These are phyloP conservation scores for Chiua virens DNA, from an alignment of 768 basidiomycete species.

Conservation along the genomic window DNA sequence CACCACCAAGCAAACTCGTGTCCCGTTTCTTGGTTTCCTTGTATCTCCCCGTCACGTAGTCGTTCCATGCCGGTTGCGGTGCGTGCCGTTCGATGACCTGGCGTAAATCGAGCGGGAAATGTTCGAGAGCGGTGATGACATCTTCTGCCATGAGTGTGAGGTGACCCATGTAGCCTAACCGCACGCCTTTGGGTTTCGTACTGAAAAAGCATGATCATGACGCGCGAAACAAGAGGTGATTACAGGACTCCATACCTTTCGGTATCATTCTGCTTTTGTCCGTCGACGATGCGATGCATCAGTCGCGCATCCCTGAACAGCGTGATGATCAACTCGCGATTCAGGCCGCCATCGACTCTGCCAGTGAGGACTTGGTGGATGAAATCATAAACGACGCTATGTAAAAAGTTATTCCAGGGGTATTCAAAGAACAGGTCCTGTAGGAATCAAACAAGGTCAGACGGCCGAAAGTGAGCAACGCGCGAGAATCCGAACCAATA, in stretches of 20 bases:
- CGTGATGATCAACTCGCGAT: conserved; percentile 79
- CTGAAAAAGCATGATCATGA: conserved; percentile 36
- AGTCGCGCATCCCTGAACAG: conserved; percentile 86
- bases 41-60: conserved; percentile 84
- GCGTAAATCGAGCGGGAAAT: conserved; percentile 80
- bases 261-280: conserved; percentile 74
- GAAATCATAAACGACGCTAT: conserved; percentile 94
- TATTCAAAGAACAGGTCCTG: conserved; percentile 95
- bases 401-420: conserved; percentile 97
- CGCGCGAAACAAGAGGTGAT: neutral
- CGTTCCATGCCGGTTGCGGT: conserved; percentile 82
- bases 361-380: conserved; percentile 95
- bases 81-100: conserved; percentile 62
- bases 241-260: conserved; percentile 54
- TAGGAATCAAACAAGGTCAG: neutral
- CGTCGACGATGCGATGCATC: conserved; percentile 84
- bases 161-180: conserved; percentile 96
- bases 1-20: conserved; percentile 78
- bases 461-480: neutral
- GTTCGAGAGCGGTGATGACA: conserved; percentile 83
- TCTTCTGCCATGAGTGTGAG: conserved; percentile 94
- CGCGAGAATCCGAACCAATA: conserved; percentile 59
- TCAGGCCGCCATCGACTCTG: conserved; percentile 75
- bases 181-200: conserved; percentile 70
- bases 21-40: conserved; percentile 86